Percentiles rank a stretch among this genome's conserved stretches.
Evolutionary conservation across 371 early-diverging fungal genomes (phyloP).

Genomic region (Mucor piriformis): DNA sequence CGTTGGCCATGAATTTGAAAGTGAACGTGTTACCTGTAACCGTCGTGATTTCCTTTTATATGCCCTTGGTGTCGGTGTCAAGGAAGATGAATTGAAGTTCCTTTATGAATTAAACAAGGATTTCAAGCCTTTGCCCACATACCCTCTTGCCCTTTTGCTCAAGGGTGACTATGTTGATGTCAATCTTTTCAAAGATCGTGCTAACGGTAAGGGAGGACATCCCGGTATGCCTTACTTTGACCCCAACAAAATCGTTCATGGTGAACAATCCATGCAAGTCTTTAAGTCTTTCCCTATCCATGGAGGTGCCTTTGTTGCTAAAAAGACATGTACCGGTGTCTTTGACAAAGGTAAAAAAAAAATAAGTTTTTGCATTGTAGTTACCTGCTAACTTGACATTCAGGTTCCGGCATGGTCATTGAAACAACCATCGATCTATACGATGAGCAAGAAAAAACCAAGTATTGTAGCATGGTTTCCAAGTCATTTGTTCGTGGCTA

Average conservation of each 20-base stretch:
- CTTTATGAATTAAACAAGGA: conserved; percentile 69
- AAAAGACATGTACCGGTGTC: conserved; percentile 58
- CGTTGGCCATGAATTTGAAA: conserved; percentile 25
- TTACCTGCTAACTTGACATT: neutral
- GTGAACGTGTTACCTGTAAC: conserved; percentile 57
- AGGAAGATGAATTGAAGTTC: conserved; percentile 61
- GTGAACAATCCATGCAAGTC: conserved; percentile 70
- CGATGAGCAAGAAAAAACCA: conserved; percentile 49
- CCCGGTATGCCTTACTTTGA: conserved; percentile 74
- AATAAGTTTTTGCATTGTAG: neutral
- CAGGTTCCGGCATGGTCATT: conserved; percentile 35
- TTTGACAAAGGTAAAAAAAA: conserved; percentile 60
- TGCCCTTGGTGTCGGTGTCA: conserved; percentile 69
- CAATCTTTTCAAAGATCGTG: conserved; percentile 62
- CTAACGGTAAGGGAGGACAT: conserved; percentile 34
- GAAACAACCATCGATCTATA: conserved; percentile 41
- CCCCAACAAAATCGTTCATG: conserved; percentile 75
- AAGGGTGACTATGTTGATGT: conserved; percentile 66
- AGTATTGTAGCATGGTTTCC: conserved; percentile 57
- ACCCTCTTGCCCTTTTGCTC: conserved; percentile 68
- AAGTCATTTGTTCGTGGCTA: conserved; percentile 63
- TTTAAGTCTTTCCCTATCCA: conserved; percentile 61
- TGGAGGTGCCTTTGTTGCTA: conserved; percentile 60
- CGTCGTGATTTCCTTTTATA: conserved; percentile 73
- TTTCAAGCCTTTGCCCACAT: conserved; percentile 74